phyloP scores from a whole-genome alignment of 2,329 filamentous ascomycete species.

The Elsinoe australis region DNA sequence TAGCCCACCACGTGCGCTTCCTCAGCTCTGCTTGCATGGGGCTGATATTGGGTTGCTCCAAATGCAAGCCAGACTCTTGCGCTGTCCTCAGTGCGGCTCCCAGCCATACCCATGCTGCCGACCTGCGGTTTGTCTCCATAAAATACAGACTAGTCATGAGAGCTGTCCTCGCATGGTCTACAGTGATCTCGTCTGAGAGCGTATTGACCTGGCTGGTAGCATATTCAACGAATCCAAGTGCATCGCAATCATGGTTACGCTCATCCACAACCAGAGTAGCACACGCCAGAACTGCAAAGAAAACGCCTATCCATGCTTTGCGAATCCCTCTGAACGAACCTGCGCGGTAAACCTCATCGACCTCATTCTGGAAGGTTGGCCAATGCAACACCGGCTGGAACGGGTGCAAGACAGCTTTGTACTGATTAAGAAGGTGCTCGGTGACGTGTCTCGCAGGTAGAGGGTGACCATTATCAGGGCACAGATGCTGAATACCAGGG shows the following conservation, averaged over 20 bases:
- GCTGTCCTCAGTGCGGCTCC: slow-evolving; percentile 70
- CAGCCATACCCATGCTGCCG: slow-evolving; percentile 79
- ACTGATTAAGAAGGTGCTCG: slow-evolving; percentile 66
- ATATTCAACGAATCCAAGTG: neutral
- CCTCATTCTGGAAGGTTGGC: slow-evolving; percentile 69
- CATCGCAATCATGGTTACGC: slow-evolving; percentile 56
- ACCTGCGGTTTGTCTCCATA: slow-evolving; percentile 77
- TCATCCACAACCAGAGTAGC: slow-evolving; percentile 66
- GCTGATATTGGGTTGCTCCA: slow-evolving; percentile 64
- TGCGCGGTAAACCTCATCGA: slow-evolving; percentile 66
- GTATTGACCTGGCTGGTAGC: slow-evolving; percentile 56
- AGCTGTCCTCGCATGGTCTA: slow-evolving; percentile 67
- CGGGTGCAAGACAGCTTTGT: slow-evolving; percentile 67
- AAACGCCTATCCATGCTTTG: slow-evolving; percentile 66
- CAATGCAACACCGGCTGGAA: slow-evolving; percentile 83
- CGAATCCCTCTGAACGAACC: slow-evolving; percentile 54
- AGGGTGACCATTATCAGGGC: slow-evolving; percentile 37
- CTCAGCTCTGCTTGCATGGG: slow-evolving; percentile 78
- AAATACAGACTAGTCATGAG: slow-evolving; percentile 71
- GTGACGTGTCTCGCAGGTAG: slow-evolving; percentile 63
- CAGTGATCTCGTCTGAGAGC: slow-evolving; percentile 68
- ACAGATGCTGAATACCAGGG: slow-evolving; percentile 38
- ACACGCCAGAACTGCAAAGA: slow-evolving; percentile 76
- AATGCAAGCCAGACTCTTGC: slow-evolving; percentile 75
- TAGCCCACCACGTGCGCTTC: slow-evolving; percentile 83